phyloP scores from a whole-genome alignment of 1,284 basidiomycete species.

The Lentinula novae-zelandiae region DNA sequence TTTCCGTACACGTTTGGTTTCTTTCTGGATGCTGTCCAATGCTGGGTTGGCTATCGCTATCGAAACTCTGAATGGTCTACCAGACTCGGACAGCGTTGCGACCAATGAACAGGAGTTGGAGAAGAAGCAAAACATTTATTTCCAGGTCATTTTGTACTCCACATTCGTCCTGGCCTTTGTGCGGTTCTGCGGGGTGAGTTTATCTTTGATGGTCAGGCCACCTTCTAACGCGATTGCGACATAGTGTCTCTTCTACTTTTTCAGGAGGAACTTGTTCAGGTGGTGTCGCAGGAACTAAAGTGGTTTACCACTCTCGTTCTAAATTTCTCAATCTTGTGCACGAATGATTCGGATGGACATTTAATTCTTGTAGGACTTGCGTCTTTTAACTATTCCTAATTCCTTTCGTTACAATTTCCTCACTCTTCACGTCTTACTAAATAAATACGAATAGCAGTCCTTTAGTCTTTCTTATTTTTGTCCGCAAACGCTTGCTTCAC shows the following conservation, averaged over 20 bases:
- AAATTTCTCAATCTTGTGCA: not conserved
- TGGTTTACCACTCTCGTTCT: not conserved
- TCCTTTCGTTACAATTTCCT: not conserved
- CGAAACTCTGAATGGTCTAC: conserved; percentile 79
- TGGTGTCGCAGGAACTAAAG: conserved; percentile 68
- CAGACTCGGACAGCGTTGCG: conserved; percentile 29
- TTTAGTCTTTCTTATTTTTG: not conserved
- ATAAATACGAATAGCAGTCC: not conserved
- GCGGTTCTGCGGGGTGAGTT: conserved; percentile 79
- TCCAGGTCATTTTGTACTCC: conserved; percentile 83
- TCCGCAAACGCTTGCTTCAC: not conserved
- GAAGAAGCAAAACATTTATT: conserved; percentile 74
- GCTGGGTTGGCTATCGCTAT: conserved; percentile 80
- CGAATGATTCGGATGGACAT: conserved; percentile 8
- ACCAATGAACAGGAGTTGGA: conserved; percentile 47
- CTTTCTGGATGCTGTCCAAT: conserved; percentile 85
- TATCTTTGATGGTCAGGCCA: conserved; percentile 12
- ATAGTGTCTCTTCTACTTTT: conserved; percentile 79
- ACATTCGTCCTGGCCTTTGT: conserved; percentile 83
- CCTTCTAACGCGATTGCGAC: not conserved
- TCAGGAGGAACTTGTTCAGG: conserved; percentile 80
- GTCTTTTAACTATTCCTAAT: not conserved
- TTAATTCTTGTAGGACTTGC: conserved; percentile 5
- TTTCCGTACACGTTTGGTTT: conserved; percentile 87
- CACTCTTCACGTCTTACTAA: not conserved